Conservation (phyloP, 129 eudicot genomes). For the Heracleum sosnowskyi region DNA sequence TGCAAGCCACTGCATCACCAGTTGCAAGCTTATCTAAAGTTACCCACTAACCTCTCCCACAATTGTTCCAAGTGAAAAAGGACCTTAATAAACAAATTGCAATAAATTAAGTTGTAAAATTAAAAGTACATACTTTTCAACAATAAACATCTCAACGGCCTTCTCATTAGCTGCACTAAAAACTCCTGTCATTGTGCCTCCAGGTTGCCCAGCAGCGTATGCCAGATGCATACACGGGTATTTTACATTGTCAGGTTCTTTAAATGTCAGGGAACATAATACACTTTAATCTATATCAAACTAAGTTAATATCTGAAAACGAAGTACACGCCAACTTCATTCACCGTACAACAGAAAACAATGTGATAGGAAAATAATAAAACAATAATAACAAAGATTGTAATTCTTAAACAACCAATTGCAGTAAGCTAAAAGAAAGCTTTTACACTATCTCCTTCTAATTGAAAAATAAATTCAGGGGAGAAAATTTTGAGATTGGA, state of each 20-base stretch:
- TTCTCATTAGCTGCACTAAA: slow-evolving; percentile 96
- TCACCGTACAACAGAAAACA: background rate
- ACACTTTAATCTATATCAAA: slow-evolving; percentile 32
- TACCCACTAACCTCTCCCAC: background rate
- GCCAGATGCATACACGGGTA: slow-evolving; percentile 96
- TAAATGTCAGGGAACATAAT: slow-evolving; percentile 88
- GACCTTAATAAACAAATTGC: background rate
- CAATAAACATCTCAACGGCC: slow-evolving; percentile 90
- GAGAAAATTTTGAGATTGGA: background rate
- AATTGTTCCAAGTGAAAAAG: background rate
- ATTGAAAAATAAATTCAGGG: background rate
- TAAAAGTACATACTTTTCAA: slow-evolving; percentile 53
- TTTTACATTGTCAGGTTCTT: slow-evolving; percentile 83
- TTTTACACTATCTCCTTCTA: background rate
- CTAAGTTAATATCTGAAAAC: background rate
- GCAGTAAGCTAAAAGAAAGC: background rate
- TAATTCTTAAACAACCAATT: background rate
- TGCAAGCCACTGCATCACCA: background rate
- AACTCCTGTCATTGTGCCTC: slow-evolving; percentile 99
- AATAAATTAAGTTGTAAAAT: background rate
- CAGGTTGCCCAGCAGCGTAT: slow-evolving; percentile 90
- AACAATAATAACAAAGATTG: no score
- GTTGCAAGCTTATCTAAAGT: background rate
- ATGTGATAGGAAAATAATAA: background rate
- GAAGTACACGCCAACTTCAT: background rate